Percentiles rank a stretch among this genome's conserved stretches.
Conservation (phyloP, 1,284 basidiomycete genomes). For the Inonotus hispidus region DNA sequence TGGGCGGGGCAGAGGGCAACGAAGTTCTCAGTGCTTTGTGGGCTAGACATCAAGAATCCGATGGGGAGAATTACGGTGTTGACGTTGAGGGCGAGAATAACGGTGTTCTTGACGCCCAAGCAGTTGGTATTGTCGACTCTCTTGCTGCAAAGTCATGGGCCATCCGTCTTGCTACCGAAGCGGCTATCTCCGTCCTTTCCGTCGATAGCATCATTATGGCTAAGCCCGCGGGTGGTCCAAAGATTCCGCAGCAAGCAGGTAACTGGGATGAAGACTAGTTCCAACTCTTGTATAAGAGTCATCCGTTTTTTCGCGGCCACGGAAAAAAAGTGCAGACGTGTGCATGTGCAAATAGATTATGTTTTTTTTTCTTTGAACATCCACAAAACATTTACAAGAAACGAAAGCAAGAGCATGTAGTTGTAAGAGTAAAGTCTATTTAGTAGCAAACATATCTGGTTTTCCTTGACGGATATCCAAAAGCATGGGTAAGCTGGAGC, state of each 20-base stretch:
- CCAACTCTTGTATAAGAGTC: not conserved
- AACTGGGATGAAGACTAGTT: constrained; percentile 72
- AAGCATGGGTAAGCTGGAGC: not conserved
- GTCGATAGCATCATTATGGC: constrained; percentile 99
- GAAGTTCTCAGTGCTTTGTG: constrained; percentile 86
- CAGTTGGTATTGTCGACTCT: constrained; percentile 75
- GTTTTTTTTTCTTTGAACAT: too few species aligned
- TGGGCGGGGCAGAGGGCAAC: constrained; percentile 87
- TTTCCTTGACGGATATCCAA: not conserved
- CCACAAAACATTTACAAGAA: too few species aligned
- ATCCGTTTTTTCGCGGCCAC: not conserved
- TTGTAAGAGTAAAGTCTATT: not conserved
- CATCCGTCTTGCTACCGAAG: constrained; percentile 84
- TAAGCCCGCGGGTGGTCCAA: constrained; percentile 85
- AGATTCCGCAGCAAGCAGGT: constrained; percentile 75
- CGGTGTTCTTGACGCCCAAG: constrained; percentile 61
- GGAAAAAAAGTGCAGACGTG: not conserved
- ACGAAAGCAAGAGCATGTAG: not conserved
- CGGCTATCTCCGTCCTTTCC: constrained; percentile 88
- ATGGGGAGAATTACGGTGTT: constrained; percentile 77
- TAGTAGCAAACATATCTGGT: too few species aligned
- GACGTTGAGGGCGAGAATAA: constrained; percentile 87
- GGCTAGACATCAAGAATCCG: constrained; percentile 80
- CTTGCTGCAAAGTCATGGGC: constrained; percentile 90
- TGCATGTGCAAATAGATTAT: not conserved